A percentile compares a stretch with the other conserved stretches of the same genome.
Evolutionary conservation across 768 basidiomycete species (phyloP).

Genomic region (Crucibulum laeve): DNA sequence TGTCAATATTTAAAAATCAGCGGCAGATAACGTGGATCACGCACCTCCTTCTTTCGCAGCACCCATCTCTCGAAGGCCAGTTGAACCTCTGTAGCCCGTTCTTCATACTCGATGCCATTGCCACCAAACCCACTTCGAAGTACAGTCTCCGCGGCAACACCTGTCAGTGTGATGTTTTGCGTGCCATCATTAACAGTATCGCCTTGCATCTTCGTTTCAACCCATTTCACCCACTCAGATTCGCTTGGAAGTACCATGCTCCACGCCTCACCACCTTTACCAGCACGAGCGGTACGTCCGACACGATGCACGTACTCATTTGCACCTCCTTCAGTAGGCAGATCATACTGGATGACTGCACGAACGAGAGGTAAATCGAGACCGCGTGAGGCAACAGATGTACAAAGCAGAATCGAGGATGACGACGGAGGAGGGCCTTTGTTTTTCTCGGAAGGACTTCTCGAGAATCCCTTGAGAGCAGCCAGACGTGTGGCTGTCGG

Average conservation of each 20-base stretch:
- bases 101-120: slow-evolving; percentile 73
- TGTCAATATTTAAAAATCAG: neutral
- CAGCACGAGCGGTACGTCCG: slow-evolving; percentile 94
- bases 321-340: slow-evolving; percentile 94
- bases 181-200: slow-evolving; percentile 29
- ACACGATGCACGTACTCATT: slow-evolving; percentile 97
- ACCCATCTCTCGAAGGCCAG: slow-evolving; percentile 96
- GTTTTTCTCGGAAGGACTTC: slow-evolving; percentile 23
- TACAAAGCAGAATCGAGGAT: slow-evolving; percentile 84
- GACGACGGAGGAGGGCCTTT: slow-evolving; percentile 16
- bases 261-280: slow-evolving; percentile 95
- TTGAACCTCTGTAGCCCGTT: slow-evolving; percentile 92
- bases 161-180: slow-evolving; percentile 46
- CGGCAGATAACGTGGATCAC: slow-evolving; percentile 6
- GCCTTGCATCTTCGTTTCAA: slow-evolving; percentile 76
- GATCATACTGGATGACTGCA: slow-evolving; percentile 93
- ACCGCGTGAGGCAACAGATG: slow-evolving; percentile 97
- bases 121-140: slow-evolving; percentile 85
- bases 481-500: slow-evolving; percentile 75
- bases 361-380: slow-evolving; percentile 93
- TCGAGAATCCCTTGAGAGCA: slow-evolving; percentile 80
- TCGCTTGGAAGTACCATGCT: slow-evolving; percentile 87
- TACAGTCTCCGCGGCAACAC: slow-evolving; percentile 64
- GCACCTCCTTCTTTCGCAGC: slow-evolving; percentile 62
- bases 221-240: slow-evolving; percentile 86